Conservation (phyloP, 306 rosid species). For the Vachellia pachyceras region DNA sequence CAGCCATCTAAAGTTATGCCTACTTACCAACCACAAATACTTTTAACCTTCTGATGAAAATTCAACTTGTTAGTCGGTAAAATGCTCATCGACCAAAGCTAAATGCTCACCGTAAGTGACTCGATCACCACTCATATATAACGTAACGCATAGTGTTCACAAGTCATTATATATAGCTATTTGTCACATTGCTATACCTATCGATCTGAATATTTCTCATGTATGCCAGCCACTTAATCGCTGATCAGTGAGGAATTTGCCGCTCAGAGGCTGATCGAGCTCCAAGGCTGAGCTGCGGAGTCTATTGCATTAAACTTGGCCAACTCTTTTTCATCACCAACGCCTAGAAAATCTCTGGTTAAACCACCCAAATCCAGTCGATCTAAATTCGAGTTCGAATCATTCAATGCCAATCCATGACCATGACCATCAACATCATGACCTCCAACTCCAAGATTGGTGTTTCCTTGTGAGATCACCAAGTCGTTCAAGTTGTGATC, state of each 20-base stretch:
- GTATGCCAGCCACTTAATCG: neutral
- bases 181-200: neutral
- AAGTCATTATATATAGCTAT: neutral
- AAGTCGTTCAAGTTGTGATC: constrained; percentile 43
- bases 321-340: constrained; percentile 67
- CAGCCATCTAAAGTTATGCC: neutral
- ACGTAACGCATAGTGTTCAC: neutral
- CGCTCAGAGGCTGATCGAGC: constrained; percentile 21
- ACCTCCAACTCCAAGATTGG: constrained; percentile 17
- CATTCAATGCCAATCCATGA: constrained; percentile 29
- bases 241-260: constrained; percentile 1
- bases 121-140: neutral
- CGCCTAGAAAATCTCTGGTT: constrained; percentile 88
- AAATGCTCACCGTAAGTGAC: neutral
- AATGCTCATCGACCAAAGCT: neutral
- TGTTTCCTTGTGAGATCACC: constrained; percentile 40
- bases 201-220: neutral
- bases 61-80: neutral
- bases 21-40: neutral
- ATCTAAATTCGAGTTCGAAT: constrained; percentile 18
- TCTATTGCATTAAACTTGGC: constrained; percentile 59
- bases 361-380: constrained; percentile 43
- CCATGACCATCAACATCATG: neutral
- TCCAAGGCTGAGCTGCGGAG: constrained; percentile 50
- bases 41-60: neutral